Evolutionary conservation across 202 grass and related monocot species (phyloP), one percentile per base, ranked within the genome.

Genomic region (Carex sylvatica): DNA sequence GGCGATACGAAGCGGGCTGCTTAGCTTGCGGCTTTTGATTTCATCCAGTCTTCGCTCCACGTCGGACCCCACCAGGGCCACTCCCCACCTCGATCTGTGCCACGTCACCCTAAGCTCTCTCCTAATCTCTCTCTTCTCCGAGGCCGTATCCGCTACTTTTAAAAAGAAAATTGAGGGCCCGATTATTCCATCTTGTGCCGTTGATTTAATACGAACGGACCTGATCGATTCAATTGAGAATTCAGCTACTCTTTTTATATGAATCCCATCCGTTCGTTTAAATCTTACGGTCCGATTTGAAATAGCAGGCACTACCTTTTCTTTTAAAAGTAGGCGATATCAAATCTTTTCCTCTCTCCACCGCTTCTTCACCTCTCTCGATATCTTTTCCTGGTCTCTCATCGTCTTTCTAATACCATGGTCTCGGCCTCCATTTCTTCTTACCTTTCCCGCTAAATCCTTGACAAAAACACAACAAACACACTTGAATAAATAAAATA

Each of bases 11-110:
- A 10, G 14, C 11, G 68, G 31, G 80, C 1, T 74, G 82, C 62
- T 90, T 65, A 87, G 90, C 90, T 87, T 74, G 65, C 68, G 87
- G 89, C 87, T 90, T 87, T 98, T 87, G 92, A 98, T 98, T 83
- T 93, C 84, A 82, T 84, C 87, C 84, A 82, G 80, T 80, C 73
- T 80, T 28, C 82, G 13, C 38, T 12, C 44, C 59, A 9, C 42
- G 20, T 31, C 16, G 38, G 85, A 8, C 79, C 89, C 82, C 0
- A 61, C 35, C 19, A 54, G 61, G 65, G 63, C 51, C 47, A 6
- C 65, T 91, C 35, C 85, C 47, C 85, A 80, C 86, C 92, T 87
- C 86, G 83, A 84, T 79, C 89, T 91, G 78, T 80, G 84, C 95
- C 95, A 97, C 82, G 92, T 94, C 88, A 88, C 55, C 77, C 40